Percentiles rank a stretch among this genome's conserved stretches.
Conservation (phyloP, 805 yeast species). For the Candida lessepsii region DNA sequence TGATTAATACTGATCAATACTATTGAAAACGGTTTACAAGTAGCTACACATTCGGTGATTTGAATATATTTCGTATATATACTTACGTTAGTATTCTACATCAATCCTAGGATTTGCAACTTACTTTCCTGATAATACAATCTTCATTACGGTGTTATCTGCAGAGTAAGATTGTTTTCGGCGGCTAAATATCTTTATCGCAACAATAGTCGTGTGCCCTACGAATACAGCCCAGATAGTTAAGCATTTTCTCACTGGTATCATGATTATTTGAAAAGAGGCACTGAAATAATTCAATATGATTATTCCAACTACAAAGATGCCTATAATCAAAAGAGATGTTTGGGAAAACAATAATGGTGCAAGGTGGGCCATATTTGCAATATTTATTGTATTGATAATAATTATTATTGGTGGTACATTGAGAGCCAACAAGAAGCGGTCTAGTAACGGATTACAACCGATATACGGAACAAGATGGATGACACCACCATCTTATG, state of each 20-base stretch:
- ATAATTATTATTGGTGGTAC: slow-evolving; percentile 50
- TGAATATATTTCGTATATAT: background rate
- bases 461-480: slow-evolving; percentile 79
- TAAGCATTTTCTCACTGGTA: background rate
- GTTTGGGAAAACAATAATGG: slow-evolving; percentile 19
- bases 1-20: background rate
- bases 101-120: background rate
- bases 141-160: background rate
- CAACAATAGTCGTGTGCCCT: background rate
- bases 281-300: slow-evolving; percentile 1
- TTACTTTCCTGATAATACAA: slow-evolving; percentile 1
- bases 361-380: slow-evolving; percentile 67
- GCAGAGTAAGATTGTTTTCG: background rate
- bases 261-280: slow-evolving; percentile 5
- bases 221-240: background rate
- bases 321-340: slow-evolving; percentile 14
- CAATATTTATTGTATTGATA: slow-evolving; percentile 51
- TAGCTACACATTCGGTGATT: background rate
- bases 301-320: background rate
- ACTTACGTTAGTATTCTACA: slow-evolving; percentile 1
- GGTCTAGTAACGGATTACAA: slow-evolving; percentile 47
- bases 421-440: slow-evolving; percentile 51
- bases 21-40: background rate
- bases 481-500: slow-evolving; percentile 83
- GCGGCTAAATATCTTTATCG: too few relatives aligned